Percentiles rank a stretch among this genome's conserved stretches.
These are phyloP conservation scores for Vitellaria paradoxa DNA, from an alignment of 179 eudicot genomes.

Conservation along the genomic window DNA sequence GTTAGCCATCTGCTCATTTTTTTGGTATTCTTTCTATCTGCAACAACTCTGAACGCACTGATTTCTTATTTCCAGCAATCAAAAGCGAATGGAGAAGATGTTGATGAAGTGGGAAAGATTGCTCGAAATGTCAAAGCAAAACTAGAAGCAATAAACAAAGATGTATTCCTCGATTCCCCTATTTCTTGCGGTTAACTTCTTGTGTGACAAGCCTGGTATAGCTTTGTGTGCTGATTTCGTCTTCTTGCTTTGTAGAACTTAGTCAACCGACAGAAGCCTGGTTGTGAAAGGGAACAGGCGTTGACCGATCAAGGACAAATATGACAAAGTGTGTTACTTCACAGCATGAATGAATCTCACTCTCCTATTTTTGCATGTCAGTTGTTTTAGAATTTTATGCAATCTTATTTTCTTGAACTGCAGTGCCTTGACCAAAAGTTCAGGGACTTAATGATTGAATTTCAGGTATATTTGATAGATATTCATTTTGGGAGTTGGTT, in stretches of 20 bases:
- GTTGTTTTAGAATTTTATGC: neutral
- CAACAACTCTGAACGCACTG: slow-evolving; percentile 3
- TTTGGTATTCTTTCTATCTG: neutral
- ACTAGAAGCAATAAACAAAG: slow-evolving; percentile 43
- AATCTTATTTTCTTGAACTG: slow-evolving; percentile 13
- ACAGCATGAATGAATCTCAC: neutral
- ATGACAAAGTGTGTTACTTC: slow-evolving; percentile 40
- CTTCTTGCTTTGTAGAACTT: slow-evolving; percentile 33
- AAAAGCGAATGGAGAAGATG: slow-evolving; percentile 64
- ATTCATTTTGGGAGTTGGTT: slow-evolving; percentile 7
- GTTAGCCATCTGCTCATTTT: neutral
- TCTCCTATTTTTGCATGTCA: slow-evolving; percentile 2
- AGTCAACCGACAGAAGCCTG: slow-evolving; percentile 51
- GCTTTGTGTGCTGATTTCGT: neutral
- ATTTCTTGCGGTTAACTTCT: neutral
- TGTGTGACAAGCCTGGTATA: neutral
- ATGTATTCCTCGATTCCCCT: slow-evolving; percentile 31
- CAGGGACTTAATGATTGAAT: slow-evolving; percentile 48
- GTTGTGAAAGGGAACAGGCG: slow-evolving; percentile 56
- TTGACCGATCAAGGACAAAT: slow-evolving; percentile 51
- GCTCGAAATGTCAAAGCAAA: slow-evolving; percentile 50
- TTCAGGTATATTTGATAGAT: slow-evolving; percentile 36
- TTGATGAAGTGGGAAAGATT: slow-evolving; percentile 55
- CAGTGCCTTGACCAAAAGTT: slow-evolving; percentile 54
- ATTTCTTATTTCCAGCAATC: slow-evolving; percentile 36